Conservation (phyloP, 371 early-diverging fungal genomes). For the Mortierella sp. region DNA sequence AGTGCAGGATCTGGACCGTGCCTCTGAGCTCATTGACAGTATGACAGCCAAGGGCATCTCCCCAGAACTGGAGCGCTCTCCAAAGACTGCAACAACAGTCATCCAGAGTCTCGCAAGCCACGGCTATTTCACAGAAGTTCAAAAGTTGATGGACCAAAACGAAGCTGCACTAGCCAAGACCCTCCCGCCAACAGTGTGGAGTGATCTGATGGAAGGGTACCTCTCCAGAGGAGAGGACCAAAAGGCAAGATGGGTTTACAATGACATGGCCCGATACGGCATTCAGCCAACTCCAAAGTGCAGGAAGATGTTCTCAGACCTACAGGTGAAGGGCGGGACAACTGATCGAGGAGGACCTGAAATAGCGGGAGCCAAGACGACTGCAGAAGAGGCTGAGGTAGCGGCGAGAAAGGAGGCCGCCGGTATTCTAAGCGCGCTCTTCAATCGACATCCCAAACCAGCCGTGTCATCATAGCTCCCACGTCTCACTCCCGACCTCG, state of each 20-base stretch:
- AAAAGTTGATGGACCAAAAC: slow-evolving; percentile 27
- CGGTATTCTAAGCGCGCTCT: slow-evolving; percentile 23
- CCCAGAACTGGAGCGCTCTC: slow-evolving; percentile 43
- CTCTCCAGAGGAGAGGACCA: slow-evolving; percentile 33
- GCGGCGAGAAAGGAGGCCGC: not conserved
- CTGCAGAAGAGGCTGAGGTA: not conserved
- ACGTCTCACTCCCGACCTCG: no score
- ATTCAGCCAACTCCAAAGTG: slow-evolving; percentile 26
- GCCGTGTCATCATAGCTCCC: slow-evolving; percentile 11
- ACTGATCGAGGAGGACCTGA: slow-evolving; percentile 23
- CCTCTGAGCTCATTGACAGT: slow-evolving; percentile 38
- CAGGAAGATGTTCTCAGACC: slow-evolving; percentile 32
- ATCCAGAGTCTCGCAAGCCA: slow-evolving; percentile 17
- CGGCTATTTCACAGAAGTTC: slow-evolving; percentile 46
- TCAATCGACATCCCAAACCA: slow-evolving; percentile 31
- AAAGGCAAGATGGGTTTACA: slow-evolving; percentile 40
- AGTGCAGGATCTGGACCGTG: slow-evolving; percentile 33
- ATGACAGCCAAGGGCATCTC: slow-evolving; percentile 34
- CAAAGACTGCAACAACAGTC: slow-evolving; percentile 14
- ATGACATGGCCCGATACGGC: slow-evolving; percentile 45
- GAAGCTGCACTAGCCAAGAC: slow-evolving; percentile 34
- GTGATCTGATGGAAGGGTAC: slow-evolving; percentile 39
- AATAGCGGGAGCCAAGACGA: not conserved
- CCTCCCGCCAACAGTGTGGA: slow-evolving; percentile 25
- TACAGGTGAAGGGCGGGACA: slow-evolving; percentile 33